These are phyloP conservation scores for Fusarium verrucosum DNA, from an alignment of 2,329 filamentous ascomycete species.

Conservation along the genomic window DNA sequence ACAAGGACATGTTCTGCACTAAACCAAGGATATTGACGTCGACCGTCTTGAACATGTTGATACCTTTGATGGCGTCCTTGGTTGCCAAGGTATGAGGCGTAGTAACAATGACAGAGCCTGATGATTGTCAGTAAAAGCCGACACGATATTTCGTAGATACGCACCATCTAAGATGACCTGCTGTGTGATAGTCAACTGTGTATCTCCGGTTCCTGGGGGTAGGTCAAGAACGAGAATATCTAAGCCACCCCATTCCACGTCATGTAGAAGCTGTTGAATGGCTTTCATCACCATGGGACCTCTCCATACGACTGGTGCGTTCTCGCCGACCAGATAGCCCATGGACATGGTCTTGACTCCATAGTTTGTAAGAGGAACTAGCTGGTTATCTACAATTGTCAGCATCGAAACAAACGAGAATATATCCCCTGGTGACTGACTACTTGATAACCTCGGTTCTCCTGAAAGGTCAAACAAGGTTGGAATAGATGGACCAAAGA, in stretches of 20 bases:
- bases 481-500: slow-evolving; percentile 95
- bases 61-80: slow-evolving; percentile 89
- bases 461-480: slow-evolving; percentile 85
- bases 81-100: slow-evolving; percentile 94
- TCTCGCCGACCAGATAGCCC: slow-evolving; percentile 86
- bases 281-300: slow-evolving; percentile 98
- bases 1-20: slow-evolving; percentile 91
- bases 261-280: slow-evolving; percentile 91
- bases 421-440: slow-evolving; percentile 56
- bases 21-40: slow-evolving; percentile 83
- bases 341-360: slow-evolving; percentile 99
- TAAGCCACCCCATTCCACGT: slow-evolving; percentile 91
- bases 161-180: slow-evolving; percentile 87
- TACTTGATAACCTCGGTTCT: slow-evolving; percentile 77
- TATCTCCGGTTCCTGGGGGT: slow-evolving; percentile 93
- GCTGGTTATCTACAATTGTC: slow-evolving; percentile 70
- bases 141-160: slow-evolving; percentile 20
- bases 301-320: slow-evolving; percentile 90
- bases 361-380: slow-evolving; percentile 91
- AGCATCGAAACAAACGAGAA: neutral
- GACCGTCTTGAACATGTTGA: slow-evolving; percentile 92
- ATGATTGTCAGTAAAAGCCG: slow-evolving; percentile 1
- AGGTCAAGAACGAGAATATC: slow-evolving; percentile 91
- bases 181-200: slow-evolving; percentile 95
- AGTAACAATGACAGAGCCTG: slow-evolving; percentile 84